Evolutionary conservation across 2,329 filamentous ascomycete species (phyloP).

Genomic region (Oidium heveae): DNA sequence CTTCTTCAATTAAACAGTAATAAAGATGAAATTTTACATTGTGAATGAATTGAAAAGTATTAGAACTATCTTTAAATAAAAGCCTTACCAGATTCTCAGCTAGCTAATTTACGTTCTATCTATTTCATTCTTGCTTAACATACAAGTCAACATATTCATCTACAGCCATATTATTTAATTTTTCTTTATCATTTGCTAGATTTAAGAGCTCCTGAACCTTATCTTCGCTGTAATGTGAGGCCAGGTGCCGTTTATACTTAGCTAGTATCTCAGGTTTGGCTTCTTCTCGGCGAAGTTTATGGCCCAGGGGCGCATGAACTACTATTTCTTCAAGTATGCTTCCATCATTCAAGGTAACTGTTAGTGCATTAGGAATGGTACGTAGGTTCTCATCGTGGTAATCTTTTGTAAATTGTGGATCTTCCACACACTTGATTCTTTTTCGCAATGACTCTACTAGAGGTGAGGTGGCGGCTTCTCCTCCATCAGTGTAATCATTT

Average conservation of each 20-base stretch:
- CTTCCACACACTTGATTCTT: slow-evolving; percentile 90
- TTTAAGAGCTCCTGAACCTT: slow-evolving; percentile 65
- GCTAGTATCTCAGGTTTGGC: slow-evolving; percentile 90
- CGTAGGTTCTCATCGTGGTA: slow-evolving; percentile 88
- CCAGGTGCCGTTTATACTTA: slow-evolving; percentile 86
- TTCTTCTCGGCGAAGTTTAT: slow-evolving; percentile 76
- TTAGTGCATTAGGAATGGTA: slow-evolving; percentile 92
- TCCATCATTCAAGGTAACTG: slow-evolving; percentile 83
- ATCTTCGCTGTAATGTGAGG: slow-evolving; percentile 52
- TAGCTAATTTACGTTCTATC: not conserved
- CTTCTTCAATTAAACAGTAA: too few species aligned
- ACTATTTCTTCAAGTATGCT: slow-evolving; percentile 74
- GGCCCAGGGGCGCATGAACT: slow-evolving; percentile 83
- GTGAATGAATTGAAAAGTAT: too few species aligned
- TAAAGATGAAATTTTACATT: slow-evolving; percentile 25
- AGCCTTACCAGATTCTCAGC: too few species aligned
- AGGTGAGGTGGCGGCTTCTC: slow-evolving; percentile 71
- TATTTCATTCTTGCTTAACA: slow-evolving; percentile 14
- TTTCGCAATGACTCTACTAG: slow-evolving; percentile 78
- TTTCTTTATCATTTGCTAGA: slow-evolving; percentile 48
- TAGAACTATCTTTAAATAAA: too few species aligned
- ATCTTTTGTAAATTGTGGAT: slow-evolving; percentile 78
- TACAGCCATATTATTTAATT: slow-evolving; percentile 56
- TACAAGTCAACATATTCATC: slow-evolving; percentile 89
- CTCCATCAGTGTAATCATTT: slow-evolving; percentile 76